Evolutionary conservation across 306 rosid genomes (phyloP).

Genomic region (Bauhinia variegata): DNA sequence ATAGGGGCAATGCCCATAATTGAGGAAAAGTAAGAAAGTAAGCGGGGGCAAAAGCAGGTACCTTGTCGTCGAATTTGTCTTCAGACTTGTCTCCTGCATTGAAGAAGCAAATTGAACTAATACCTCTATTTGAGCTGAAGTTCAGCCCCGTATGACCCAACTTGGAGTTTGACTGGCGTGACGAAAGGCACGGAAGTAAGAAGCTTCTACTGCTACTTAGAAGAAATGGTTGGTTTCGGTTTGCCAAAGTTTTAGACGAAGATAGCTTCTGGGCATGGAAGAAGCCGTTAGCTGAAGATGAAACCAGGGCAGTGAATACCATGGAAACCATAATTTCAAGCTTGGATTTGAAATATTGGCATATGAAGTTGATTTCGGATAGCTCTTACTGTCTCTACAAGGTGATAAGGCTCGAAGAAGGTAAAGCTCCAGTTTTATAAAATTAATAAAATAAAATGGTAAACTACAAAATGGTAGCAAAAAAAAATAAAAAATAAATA

Average conservation of each 20-base stretch:
- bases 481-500: no score
- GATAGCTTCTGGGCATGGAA: slow-evolving; percentile 40
- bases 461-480: no score
- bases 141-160: background rate
- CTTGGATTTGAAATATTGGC: no score
- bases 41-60: slow-evolving; percentile 1
- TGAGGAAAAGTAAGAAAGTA: background rate
- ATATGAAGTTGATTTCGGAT: no score
- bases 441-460: no score
- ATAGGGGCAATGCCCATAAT: background rate
- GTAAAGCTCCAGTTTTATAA: no score
- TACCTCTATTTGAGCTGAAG: slow-evolving; percentile 31
- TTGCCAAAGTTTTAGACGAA: slow-evolving; percentile 36
- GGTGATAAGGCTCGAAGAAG: no score
- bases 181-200: slow-evolving; percentile 13
- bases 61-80: slow-evolving; percentile 53
- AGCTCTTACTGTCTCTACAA: no score
- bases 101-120: slow-evolving; percentile 56
- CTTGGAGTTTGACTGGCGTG: background rate
- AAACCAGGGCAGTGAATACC: no score
- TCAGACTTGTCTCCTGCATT: slow-evolving; percentile 55
- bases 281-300: slow-evolving; percentile 36
- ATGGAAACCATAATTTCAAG: no score
- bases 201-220: slow-evolving; percentile 35
- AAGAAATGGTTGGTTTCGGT: slow-evolving; percentile 42